Evolutionary conservation across 2,329 filamentous ascomycete species (phyloP).

Genomic region (Epichloe sp.): DNA sequence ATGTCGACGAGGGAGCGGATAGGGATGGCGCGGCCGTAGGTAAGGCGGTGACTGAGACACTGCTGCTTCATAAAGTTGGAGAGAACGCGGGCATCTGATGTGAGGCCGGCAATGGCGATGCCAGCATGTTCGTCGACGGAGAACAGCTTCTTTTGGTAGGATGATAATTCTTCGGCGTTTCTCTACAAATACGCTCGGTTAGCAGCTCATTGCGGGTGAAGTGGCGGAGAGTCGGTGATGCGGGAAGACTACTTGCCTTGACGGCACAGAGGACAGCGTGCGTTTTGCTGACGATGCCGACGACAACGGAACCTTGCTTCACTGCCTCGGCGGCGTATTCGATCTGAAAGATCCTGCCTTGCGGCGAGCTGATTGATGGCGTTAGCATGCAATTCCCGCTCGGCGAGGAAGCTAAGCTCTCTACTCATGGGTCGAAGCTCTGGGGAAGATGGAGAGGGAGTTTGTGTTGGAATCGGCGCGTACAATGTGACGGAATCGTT

Average conservation of each 20-base stretch:
- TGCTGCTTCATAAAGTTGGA: conserved; percentile 99
- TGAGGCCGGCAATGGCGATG: conserved; percentile 89
- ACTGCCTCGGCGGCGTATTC: conserved; percentile 98
- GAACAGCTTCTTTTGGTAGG: conserved; percentile 99
- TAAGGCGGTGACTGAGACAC: conserved; percentile 87
- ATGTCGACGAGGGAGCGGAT: conserved; percentile 78
- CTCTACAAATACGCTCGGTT: conserved; percentile 40
- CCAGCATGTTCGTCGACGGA: conserved; percentile 90
- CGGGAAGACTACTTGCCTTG: conserved; percentile 50
- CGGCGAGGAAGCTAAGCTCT: background rate
- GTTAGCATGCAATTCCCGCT: conserved; percentile 14
- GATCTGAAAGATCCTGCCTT: conserved; percentile 98
- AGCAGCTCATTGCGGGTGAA: too few relatives aligned
- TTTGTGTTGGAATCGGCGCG: conserved; percentile 22
- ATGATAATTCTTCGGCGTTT: conserved; percentile 97
- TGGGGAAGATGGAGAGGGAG: background rate
- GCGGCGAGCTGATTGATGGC: conserved; percentile 65
- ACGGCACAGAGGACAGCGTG: conserved; percentile 91
- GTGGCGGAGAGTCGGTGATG: background rate
- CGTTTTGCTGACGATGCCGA: conserved; percentile 95
- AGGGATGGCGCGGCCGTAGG: conserved; percentile 87
- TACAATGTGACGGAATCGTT: conserved; percentile 99
- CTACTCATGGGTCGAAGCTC: background rate
- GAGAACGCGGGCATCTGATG: conserved; percentile 93
- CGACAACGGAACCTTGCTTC: conserved; percentile 96